Evolutionary conservation across 23 red algal species (phyloP).

Genomic region (Chondrus crispus): DNA sequence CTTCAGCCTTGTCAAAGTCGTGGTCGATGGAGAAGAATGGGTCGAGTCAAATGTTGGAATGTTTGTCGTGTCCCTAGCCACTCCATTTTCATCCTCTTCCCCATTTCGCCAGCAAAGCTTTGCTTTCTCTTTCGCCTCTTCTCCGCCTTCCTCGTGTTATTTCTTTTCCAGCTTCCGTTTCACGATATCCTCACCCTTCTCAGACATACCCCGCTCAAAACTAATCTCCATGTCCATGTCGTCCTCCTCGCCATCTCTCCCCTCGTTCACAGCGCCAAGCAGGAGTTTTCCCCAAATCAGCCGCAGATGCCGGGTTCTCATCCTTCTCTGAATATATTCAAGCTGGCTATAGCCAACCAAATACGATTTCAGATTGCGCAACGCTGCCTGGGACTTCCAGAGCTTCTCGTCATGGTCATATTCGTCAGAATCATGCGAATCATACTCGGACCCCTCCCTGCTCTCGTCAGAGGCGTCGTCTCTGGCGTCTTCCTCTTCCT

Average conservation of each 20-base stretch:
- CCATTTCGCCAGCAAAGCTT: not conserved
- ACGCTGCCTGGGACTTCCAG: constrained; percentile 11
- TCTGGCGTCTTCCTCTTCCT: not conserved
- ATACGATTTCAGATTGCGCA: constrained; percentile 88
- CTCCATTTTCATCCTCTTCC: too few species aligned
- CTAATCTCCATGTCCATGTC: constrained; percentile 71
- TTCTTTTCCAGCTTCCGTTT: constrained; percentile 38
- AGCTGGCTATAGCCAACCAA: constrained; percentile 67
- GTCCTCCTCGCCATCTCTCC: not conserved
- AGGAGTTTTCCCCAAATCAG: constrained; percentile 14
- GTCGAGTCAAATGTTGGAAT: too few species aligned
- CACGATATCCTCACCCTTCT: constrained; percentile 70
- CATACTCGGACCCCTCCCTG: too few species aligned
- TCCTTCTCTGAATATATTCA: constrained; percentile 53
- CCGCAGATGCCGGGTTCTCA: not conserved
- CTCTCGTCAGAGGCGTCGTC: too few species aligned
- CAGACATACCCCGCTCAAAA: constrained; percentile 66
- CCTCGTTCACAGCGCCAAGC: too few species aligned
- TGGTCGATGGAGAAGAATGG: constrained; percentile 60
- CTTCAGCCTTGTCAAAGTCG: constrained; percentile 23
- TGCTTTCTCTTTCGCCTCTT: constrained; percentile 35
- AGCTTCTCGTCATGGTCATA: constrained; percentile 27
- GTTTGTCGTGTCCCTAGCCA: too few species aligned
- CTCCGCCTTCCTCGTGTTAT: constrained; percentile 48
- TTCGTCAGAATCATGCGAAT: constrained; percentile 8